phyloP scores from a whole-genome alignment of 352 stramenopile species.

The Stramenopiles sp. region DNA sequence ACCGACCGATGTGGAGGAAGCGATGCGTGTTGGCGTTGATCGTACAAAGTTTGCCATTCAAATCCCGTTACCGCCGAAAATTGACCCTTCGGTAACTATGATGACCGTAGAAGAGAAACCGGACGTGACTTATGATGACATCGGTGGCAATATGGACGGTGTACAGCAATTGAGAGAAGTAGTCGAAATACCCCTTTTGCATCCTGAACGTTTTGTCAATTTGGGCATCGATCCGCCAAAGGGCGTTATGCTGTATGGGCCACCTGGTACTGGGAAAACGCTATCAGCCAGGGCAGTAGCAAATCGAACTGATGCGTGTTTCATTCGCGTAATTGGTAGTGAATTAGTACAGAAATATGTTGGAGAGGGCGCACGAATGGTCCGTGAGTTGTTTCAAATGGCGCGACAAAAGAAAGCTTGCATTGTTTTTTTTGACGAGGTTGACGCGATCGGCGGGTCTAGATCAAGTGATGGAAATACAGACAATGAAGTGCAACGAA shows the following conservation, averaged over 20 bases:
- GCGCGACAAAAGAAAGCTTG: slow-evolving; percentile 91
- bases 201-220: slow-evolving; percentile 95
- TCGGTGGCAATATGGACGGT: slow-evolving; percentile 85
- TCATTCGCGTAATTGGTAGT: slow-evolving; percentile 97
- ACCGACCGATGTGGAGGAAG: slow-evolving; percentile 97
- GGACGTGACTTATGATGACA: slow-evolving; percentile 98
- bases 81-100: slow-evolving; percentile 89
- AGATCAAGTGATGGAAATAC: slow-evolving; percentile 76
- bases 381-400: slow-evolving; percentile 99
- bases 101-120: slow-evolving; percentile 99
- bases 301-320: slow-evolving; percentile 95
- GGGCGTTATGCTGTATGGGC: slow-evolving; percentile 90
- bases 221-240: slow-evolving; percentile 98
- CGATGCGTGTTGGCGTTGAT: slow-evolving; percentile 97
- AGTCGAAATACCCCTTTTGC: slow-evolving; percentile 88
- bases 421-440: slow-evolving; percentile 99
- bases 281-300: slow-evolving; percentile 85
- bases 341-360: slow-evolving; percentile 99
- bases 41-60: slow-evolving; percentile 85
- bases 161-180: slow-evolving; percentile 92
- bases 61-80: slow-evolving; percentile 92
- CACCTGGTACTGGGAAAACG: slow-evolving; percentile 90
- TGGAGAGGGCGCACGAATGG: slow-evolving; percentile 93
- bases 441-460: slow-evolving; percentile 89
- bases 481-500: slow-evolving; percentile 97